These are phyloP conservation scores for Porogramme epimiltina DNA, from an alignment of 1,284 basidiomycete species.

Conservation along the genomic window DNA sequence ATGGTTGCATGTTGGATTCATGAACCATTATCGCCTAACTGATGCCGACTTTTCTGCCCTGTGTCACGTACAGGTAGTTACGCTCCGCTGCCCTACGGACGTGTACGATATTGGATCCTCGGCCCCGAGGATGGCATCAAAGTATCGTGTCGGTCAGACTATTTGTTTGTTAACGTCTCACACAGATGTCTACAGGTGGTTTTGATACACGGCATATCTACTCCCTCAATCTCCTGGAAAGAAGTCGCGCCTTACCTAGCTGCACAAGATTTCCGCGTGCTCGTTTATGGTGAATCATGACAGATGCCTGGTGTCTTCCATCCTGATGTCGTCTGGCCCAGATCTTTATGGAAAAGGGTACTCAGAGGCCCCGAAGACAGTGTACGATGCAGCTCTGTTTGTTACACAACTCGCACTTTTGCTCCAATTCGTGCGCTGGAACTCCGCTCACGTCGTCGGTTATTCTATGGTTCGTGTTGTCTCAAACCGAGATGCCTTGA, in stretches of 20 bases:
- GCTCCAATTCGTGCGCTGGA: conserved; percentile 76
- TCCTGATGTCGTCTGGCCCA: conserved; percentile 26
- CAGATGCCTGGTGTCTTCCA: neutral
- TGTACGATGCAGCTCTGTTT: conserved; percentile 61
- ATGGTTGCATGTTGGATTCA: too few species aligned
- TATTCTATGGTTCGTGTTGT: conserved; percentile 65
- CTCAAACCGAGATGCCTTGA: too few species aligned
- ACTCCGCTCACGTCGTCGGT: conserved; percentile 62
- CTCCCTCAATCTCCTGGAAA: conserved; percentile 72
- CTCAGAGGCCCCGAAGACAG: conserved; percentile 68
- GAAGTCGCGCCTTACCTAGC: conserved; percentile 65
- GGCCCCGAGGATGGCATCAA: conserved; percentile 71
- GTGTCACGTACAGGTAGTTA: conserved; percentile 33
- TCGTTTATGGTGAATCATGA: conserved; percentile 60
- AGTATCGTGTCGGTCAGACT: conserved; percentile 38
- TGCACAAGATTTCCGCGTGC: conserved; percentile 63
- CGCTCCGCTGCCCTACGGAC: conserved; percentile 29
- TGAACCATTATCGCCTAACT: too few species aligned
- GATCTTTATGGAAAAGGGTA: conserved; percentile 82
- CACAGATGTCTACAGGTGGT: conserved; percentile 49
- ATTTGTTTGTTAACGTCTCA: too few species aligned
- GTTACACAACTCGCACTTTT: conserved; percentile 75
- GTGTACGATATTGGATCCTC: conserved; percentile 71
- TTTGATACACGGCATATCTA: conserved; percentile 73
- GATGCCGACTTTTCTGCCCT: too few species aligned